phyloP scores from a whole-genome alignment of 2,329 filamentous ascomycete genomes.

The Sphaerulina vaccinii region DNA sequence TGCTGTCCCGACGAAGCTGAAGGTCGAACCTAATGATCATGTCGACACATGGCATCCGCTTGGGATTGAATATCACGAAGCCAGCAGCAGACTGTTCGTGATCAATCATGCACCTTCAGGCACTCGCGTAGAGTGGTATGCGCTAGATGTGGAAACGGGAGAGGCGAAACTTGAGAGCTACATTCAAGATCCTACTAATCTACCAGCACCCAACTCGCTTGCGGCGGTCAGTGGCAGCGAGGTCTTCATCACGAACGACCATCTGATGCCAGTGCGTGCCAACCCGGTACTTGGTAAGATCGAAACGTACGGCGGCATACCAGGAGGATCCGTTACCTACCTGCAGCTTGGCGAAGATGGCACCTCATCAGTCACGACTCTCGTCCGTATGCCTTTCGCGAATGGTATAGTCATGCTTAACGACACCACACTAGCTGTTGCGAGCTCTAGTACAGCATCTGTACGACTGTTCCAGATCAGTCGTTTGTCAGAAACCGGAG shows the following conservation, averaged over 20 bases:
- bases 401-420: slow-evolving; percentile 45
- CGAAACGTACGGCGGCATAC: slow-evolving; percentile 42
- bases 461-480: slow-evolving; percentile 39
- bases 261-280: slow-evolving; percentile 37
- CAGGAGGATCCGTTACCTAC: slow-evolving; percentile 41
- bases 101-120: slow-evolving; percentile 42
- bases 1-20: slow-evolving; percentile 30
- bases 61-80: slow-evolving; percentile 41
- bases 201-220: slow-evolving; percentile 43
- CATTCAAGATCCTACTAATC: slow-evolving; percentile 35
- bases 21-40: slow-evolving; percentile 26
- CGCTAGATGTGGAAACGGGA: slow-evolving; percentile 27
- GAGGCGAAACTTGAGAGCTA: slow-evolving; percentile 35
- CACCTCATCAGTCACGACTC: slow-evolving; percentile 15
- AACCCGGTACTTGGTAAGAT: slow-evolving; percentile 35
- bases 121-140: slow-evolving; percentile 40
- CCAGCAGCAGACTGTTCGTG: slow-evolving; percentile 40
- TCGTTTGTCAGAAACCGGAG: not conserved
- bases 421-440: slow-evolving; percentile 40
- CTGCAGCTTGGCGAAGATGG: slow-evolving; percentile 28
- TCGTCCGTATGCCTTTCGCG: slow-evolving; percentile 42
- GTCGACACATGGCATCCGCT: slow-evolving; percentile 44
- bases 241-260: slow-evolving; percentile 46
- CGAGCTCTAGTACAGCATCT: slow-evolving; percentile 37
- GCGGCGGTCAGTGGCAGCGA: slow-evolving; percentile 35